Percentiles rank a stretch among this genome's conserved stretches.
Evolutionary conservation across 495 filamentous ascomycete genomes (phyloP).

Genomic region (Bryoglossum gracile): DNA sequence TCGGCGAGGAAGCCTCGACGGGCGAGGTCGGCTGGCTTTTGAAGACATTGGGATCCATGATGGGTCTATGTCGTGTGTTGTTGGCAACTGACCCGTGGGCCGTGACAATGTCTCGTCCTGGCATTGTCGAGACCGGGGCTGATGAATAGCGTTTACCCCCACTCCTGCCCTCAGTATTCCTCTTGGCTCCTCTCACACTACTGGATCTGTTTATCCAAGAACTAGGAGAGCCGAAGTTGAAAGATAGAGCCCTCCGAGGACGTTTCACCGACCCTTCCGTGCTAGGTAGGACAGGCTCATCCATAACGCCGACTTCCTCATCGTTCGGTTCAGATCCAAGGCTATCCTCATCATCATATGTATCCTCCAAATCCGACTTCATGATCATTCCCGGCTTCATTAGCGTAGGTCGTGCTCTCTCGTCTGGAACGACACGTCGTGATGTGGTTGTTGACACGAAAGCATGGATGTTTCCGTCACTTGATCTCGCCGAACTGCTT

Average conservation of each 20-base stretch:
- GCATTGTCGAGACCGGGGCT: constrained; percentile 29
- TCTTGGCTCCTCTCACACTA: constrained; percentile 40
- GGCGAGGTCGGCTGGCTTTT: constrained; percentile 5
- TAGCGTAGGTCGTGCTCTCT: constrained; percentile 18
- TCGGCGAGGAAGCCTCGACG: constrained; percentile 8
- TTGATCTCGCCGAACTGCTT: constrained; percentile 25
- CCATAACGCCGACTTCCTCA: constrained; percentile 7
- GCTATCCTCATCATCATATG: constrained; percentile 17
- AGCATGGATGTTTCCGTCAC: constrained; percentile 18
- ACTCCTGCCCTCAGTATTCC: constrained; percentile 25
- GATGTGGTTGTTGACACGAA: constrained; percentile 24
- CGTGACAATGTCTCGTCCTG: constrained; percentile 12
- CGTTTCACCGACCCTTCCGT: constrained; percentile 22
- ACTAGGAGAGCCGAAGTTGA: constrained; percentile 44
- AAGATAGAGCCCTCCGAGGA: constrained; percentile 42
- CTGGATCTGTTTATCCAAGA: constrained; percentile 44
- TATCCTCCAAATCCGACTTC: constrained; percentile 1
- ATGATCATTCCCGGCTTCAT: constrained; percentile 22
- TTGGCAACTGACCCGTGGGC: constrained; percentile 14
- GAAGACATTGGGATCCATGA: constrained; percentile 19
- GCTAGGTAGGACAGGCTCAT: background rate
- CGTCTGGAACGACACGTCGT: constrained; percentile 28
- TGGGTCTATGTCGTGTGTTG: constrained; percentile 2
- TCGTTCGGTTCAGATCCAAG: constrained; percentile 14
- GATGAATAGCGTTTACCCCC: constrained; percentile 39